Evolutionary conservation across 495 filamentous ascomycete genomes (phyloP).

Genomic region (Podospora fimiseda): DNA sequence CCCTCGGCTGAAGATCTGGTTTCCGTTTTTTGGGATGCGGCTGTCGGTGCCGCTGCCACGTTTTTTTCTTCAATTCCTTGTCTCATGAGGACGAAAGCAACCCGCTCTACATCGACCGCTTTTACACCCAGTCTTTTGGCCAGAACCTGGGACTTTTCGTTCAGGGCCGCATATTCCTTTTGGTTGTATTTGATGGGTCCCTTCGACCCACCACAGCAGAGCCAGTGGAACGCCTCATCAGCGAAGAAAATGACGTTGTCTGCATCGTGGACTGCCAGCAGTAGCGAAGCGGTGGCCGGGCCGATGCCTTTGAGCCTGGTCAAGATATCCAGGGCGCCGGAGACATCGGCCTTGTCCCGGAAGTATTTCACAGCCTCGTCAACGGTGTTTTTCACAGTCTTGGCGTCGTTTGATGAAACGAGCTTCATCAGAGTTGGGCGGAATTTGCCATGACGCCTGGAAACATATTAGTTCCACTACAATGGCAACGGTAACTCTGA

Average conservation of each 20-base stretch:
- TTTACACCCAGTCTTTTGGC: constrained; percentile 45
- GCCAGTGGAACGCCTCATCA: constrained; percentile 68
- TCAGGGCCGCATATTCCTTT: constrained; percentile 56
- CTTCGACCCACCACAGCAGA: constrained; percentile 44
- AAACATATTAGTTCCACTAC: not conserved
- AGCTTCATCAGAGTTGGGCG: constrained; percentile 63
- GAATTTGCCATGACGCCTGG: constrained; percentile 58
- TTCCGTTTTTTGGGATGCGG: constrained; percentile 4
- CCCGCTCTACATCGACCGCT: constrained; percentile 59
- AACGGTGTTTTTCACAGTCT: constrained; percentile 38
- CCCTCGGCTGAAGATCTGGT: constrained; percentile 2
- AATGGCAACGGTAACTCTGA: not conserved
- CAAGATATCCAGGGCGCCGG: constrained; percentile 44
- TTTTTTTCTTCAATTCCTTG: constrained; percentile 10
- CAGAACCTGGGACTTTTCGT: constrained; percentile 38
- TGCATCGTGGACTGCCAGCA: constrained; percentile 56
- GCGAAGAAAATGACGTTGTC: constrained; percentile 63
- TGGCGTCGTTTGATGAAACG: constrained; percentile 52
- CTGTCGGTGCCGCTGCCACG: not conserved
- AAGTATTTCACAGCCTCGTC: constrained; percentile 44
- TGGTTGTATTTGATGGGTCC: constrained; percentile 55
- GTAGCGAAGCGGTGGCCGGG: constrained; percentile 64
- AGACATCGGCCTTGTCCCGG: constrained; percentile 37
- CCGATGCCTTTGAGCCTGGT: constrained; percentile 57
- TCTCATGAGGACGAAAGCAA: constrained; percentile 57